Evolutionary conservation across 176 grass and related monocot species (phyloP).

Genomic region (Avena sativa): DNA sequence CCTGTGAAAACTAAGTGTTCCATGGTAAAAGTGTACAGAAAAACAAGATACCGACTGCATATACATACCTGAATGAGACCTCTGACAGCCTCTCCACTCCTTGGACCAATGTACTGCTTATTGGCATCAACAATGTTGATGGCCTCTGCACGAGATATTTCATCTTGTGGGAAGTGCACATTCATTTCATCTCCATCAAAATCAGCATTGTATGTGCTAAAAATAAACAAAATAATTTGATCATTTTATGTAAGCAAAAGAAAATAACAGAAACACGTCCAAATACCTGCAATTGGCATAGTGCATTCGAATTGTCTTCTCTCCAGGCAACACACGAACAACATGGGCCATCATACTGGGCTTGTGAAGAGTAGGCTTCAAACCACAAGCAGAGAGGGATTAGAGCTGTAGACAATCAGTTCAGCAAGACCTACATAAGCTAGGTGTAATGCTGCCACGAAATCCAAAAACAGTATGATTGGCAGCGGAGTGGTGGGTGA

Average conservation of each 20-base stretch:
- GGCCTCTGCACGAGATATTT: slow-evolving; percentile 93
- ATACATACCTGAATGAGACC: slow-evolving; percentile 83
- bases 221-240: slow-evolving; percentile 30
- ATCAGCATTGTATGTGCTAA: slow-evolving; percentile 99
- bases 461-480: slow-evolving; percentile 21
- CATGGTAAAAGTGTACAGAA: slow-evolving; percentile 12
- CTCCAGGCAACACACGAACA: slow-evolving; percentile 87
- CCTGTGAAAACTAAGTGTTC: slow-evolving; percentile 17
- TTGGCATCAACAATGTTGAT: slow-evolving; percentile 95
- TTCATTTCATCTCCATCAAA: slow-evolving; percentile 99
- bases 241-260: neutral
- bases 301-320: slow-evolving; percentile 96
- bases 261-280: neutral
- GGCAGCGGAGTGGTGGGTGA: neutral
- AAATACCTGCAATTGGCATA: slow-evolving; percentile 99
- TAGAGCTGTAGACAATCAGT: slow-evolving; percentile 21
- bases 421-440: slow-evolving; percentile 28
- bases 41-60: neutral
- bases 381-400: slow-evolving; percentile 33
- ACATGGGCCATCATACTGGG: slow-evolving; percentile 99
- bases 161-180: slow-evolving; percentile 97
- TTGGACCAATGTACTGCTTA: slow-evolving; percentile 94
- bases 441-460: slow-evolving; percentile 11
- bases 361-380: slow-evolving; percentile 95
- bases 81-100: slow-evolving; percentile 85